Percentiles rank a stretch among this genome's conserved stretches.
phyloP scores from a whole-genome alignment of 371 early-diverging fungal species.

The Mucor racemosus region DNA sequence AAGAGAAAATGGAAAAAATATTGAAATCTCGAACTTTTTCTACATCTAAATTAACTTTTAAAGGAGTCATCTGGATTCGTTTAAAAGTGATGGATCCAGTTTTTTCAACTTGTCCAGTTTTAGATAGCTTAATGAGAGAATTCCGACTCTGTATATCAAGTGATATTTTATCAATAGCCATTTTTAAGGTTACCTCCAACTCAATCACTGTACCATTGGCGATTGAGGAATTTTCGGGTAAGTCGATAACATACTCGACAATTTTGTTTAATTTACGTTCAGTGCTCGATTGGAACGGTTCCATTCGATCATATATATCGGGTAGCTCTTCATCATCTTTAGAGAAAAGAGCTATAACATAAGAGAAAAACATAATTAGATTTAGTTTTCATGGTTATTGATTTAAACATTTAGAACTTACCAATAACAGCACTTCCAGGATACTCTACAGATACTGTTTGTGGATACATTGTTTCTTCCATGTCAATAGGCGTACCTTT shows the following conservation, averaged over 20 bases:
- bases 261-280: neutral
- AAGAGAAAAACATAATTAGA: neutral
- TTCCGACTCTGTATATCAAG: neutral
- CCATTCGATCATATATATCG: neutral
- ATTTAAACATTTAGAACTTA: neutral
- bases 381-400: neutral
- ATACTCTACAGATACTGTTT: neutral
- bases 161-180: neutral
- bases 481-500: neutral
- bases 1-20: conserved; percentile 9
- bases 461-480: neutral
- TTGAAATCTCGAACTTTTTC: neutral
- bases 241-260: neutral
- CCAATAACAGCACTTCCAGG: conserved; percentile 6
- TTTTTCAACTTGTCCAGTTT: neutral
- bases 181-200: neutral
- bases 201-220: neutral
- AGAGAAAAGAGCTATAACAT: neutral
- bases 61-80: neutral
- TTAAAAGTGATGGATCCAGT: neutral
- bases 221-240: neutral
- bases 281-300: neutral
- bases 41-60: neutral
- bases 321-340: neutral
- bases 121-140: neutral